phyloP scores from a whole-genome alignment of 129 eudicot species.

The Lactuca saligna region DNA sequence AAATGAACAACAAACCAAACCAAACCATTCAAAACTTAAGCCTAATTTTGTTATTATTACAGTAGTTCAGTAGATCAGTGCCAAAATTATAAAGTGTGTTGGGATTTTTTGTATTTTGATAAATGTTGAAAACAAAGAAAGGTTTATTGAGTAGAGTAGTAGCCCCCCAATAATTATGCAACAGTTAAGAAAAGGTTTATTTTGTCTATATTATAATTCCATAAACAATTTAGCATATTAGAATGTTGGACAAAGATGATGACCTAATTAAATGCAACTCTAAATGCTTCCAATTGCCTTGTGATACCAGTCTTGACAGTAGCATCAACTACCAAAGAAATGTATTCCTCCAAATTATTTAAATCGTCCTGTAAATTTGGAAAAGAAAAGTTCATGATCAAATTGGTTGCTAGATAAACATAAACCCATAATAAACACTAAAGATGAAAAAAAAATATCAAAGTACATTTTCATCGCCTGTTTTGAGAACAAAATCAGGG shows the following conservation, averaged over 20 bases:
- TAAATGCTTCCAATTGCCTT: slow-evolving; percentile 73
- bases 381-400: neutral
- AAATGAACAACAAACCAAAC: slow-evolving; percentile 1
- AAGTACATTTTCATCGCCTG: slow-evolving; percentile 68
- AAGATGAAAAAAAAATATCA: slow-evolving; percentile 2
- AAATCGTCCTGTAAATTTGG: slow-evolving; percentile 58
- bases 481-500: slow-evolving; percentile 76
- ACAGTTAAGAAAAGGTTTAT: slow-evolving; percentile 5
- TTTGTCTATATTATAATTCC: neutral
- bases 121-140: slow-evolving; percentile 7
- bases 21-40: neutral
- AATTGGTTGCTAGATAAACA: slow-evolving; percentile 11
- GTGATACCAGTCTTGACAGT: slow-evolving; percentile 62
- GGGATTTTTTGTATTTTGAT: no score
- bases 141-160: slow-evolving; percentile 29
- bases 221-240: neutral
- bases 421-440: neutral
- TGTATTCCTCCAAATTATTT: slow-evolving; percentile 74
- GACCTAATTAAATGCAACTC: slow-evolving; percentile 73
- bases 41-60: no score
- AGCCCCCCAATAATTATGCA: slow-evolving; percentile 32
- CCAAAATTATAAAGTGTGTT: no score
- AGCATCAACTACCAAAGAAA: slow-evolving; percentile 70
- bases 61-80: no score
- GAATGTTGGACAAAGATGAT: neutral